phyloP scores from a whole-genome alignment of 495 filamentous ascomycete genomes.

The Talaromyces stipitatus region DNA sequence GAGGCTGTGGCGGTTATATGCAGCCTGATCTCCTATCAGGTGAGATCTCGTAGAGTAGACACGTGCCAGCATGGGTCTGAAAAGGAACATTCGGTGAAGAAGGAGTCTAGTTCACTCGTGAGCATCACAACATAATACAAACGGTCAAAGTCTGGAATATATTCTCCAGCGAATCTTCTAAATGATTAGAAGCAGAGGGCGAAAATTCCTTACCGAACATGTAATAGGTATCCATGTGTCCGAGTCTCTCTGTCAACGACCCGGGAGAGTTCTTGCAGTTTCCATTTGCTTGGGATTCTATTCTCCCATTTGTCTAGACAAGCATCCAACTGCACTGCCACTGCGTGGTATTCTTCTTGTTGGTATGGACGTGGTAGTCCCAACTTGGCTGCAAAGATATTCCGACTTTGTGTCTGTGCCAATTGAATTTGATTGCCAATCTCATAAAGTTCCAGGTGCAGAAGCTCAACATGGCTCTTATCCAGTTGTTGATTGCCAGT shows the following conservation, averaged over 20 bases:
- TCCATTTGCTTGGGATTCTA: conserved; percentile 11
- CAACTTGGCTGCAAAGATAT: conserved; percentile 8
- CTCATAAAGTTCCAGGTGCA: conserved; percentile 12
- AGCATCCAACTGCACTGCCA: conserved; percentile 14
- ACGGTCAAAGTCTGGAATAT: background rate
- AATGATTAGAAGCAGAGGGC: background rate
- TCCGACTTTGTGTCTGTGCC: conserved; percentile 15
- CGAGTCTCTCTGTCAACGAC: conserved; percentile 8
- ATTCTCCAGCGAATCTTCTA: background rate
- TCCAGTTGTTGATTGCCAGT: background rate
- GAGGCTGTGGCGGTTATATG: conserved; percentile 7
- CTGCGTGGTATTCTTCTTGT: conserved; percentile 16
- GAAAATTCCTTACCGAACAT: conserved; percentile 14
- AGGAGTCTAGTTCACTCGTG: conserved; percentile 5
- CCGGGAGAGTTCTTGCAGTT: conserved; percentile 7
- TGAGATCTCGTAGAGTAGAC: conserved; percentile 13
- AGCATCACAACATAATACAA: background rate
- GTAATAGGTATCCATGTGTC: conserved; percentile 13
- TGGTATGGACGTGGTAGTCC: conserved; percentile 9
- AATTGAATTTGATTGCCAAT: conserved; percentile 19
- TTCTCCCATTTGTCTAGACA: conserved; percentile 17
- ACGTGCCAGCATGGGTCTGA: conserved; percentile 15
- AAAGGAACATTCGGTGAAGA: conserved; percentile 14
- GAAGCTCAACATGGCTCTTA: background rate
- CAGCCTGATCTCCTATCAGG: background rate